Evolutionary conservation across 2,329 filamentous ascomycete genomes (phyloP).

Genomic region (Blastomyces parvus): DNA sequence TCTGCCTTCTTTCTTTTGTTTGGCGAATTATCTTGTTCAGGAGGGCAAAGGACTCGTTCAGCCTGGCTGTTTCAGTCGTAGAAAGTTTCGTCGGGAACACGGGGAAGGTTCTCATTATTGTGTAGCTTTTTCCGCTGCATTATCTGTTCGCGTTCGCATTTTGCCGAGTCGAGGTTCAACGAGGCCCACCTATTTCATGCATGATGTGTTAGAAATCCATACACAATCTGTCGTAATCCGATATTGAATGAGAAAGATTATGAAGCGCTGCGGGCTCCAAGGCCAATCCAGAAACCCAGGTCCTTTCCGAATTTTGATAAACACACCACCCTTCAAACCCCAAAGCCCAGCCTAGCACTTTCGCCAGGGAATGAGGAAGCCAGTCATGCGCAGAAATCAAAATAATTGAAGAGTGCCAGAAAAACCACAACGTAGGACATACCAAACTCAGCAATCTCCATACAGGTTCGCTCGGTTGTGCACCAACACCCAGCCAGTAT

Average conservation of each 20-base stretch:
- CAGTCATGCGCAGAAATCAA: not conserved
- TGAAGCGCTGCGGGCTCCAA: not conserved
- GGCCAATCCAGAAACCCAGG: not conserved
- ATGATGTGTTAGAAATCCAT: not conserved
- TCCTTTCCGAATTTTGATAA: not conserved
- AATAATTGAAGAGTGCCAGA: not conserved
- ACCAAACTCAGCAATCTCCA: constrained; percentile 60
- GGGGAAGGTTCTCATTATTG: not conserved
- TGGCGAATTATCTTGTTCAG: not conserved
- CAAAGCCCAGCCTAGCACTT: not conserved
- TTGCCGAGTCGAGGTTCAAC: constrained; percentile 22
- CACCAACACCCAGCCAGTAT: constrained; percentile 96
- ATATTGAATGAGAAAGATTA: not conserved
- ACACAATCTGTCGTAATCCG: not conserved
- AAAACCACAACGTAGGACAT: constrained; percentile 9
- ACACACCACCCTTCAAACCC: not conserved
- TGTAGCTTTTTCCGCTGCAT: not conserved
- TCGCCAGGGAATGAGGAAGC: no score
- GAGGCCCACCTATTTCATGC: constrained; percentile 25
- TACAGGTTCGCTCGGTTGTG: constrained; percentile 81
- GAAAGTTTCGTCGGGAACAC: not conserved
- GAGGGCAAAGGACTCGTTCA: not conserved
- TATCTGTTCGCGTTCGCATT: not conserved
- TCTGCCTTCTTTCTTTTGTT: not conserved
- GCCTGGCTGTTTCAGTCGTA: not conserved